Percentiles rank a stretch among this genome's conserved stretches.
phyloP scores from a whole-genome alignment of 2,329 filamentous ascomycete species.

The Phialophora tarda region DNA sequence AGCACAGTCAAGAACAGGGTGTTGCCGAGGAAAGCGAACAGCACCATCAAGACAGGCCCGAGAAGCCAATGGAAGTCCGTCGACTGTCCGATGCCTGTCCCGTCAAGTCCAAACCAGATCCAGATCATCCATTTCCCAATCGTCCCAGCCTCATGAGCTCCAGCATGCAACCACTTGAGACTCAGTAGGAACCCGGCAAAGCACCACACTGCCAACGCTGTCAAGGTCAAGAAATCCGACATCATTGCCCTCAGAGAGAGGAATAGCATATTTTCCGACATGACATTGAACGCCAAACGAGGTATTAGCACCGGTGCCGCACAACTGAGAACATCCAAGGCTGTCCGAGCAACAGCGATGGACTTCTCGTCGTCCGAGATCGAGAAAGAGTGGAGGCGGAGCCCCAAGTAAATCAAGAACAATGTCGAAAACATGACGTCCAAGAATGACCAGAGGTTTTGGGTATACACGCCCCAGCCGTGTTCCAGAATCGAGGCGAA shows the following conservation, averaged over 20 bases:
- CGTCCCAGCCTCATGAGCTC: slow-evolving; percentile 64
- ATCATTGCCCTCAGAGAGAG: slow-evolving; percentile 83
- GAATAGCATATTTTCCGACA: slow-evolving; percentile 84
- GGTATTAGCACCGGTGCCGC: slow-evolving; percentile 79
- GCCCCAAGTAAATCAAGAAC: slow-evolving; percentile 69
- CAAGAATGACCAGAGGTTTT: slow-evolving; percentile 87
- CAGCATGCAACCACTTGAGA: slow-evolving; percentile 74
- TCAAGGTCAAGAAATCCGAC: slow-evolving; percentile 80
- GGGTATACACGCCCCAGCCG: slow-evolving; percentile 79
- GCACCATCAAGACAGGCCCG: slow-evolving; percentile 78
- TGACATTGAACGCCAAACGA: slow-evolving; percentile 78
- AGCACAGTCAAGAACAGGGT: slow-evolving; percentile 85
- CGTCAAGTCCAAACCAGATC: slow-evolving; percentile 90
- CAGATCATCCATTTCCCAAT: slow-evolving; percentile 92
- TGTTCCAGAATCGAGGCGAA: slow-evolving; percentile 78
- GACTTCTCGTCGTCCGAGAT: slow-evolving; percentile 25
- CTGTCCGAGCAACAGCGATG: slow-evolving; percentile 26
- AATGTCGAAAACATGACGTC: slow-evolving; percentile 78
- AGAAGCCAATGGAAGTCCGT: slow-evolving; percentile 78
- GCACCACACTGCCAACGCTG: slow-evolving; percentile 77
- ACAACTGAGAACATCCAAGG: slow-evolving; percentile 63
- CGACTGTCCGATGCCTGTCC: slow-evolving; percentile 65
- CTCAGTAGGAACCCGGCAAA: slow-evolving; percentile 82
- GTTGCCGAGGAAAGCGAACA: slow-evolving; percentile 84
- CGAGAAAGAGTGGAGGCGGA: slow-evolving; percentile 59